Base-by-base conservation (phyloP, 495 filamentous ascomycete species). In the Platismatia glauca region DNA sequence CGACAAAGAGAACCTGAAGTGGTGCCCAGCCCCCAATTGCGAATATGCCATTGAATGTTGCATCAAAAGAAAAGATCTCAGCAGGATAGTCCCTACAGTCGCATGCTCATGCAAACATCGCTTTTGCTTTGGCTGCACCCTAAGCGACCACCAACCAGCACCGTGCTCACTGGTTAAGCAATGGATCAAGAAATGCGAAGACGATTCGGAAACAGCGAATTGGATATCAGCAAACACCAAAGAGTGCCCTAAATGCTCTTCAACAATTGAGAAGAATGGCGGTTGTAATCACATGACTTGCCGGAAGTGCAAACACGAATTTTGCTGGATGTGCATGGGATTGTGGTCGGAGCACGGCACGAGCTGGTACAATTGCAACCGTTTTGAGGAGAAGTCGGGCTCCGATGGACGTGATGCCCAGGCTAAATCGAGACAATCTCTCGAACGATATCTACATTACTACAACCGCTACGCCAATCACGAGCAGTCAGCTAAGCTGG, bases 261-360 rank as follows among this genome's bases (percentile, higher is more conserved):
- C 94, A 9, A 97, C 95, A 1, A 98, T 98, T 56, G 94, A 98
- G 78, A 98, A 98, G 81, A 98, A 98, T 66, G 94, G 94, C 22
- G 94, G 94, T 7, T 98, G 94, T 76, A 98, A 98, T 79, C 94
- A 98, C 71, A 98, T 98, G 94, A 98, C 94, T 0, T 98, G 94
- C 74, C 84, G 94, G 53, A 98, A 98, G 75, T 98, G 94, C 79
- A 92, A 94, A 69, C 87, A 97, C 71, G 94, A 98, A 73, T 98
- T 98, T 70, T 98, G 94, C 78, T 98, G 94, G 94, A 97, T 98
- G 85, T 98, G 94, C 73, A 98, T 98, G 94, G 94, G 94, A 1
- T 78, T 95, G 12, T 98, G 94, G 94, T 91, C 90, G 2, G 94
- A 98, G 72, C 94, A 98, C 70, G 94, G 94, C 61, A 97, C 94